Base-by-base conservation (phyloP, 352 stramenopile genomes). In the Globisporangium solare region DNA sequence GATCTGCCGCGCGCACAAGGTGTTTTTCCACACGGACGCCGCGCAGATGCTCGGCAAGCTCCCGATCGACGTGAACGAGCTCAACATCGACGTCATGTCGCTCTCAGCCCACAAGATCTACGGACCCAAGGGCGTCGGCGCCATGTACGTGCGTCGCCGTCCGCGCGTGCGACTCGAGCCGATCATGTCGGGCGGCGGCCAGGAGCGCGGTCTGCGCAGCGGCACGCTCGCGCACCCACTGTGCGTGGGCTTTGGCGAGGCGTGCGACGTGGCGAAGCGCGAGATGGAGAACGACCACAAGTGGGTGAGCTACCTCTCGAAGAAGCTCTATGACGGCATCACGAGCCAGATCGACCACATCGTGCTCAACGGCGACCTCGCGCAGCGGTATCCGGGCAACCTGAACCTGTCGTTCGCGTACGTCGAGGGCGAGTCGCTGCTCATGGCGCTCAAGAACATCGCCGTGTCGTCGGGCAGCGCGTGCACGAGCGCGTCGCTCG, bases 341-440 rank as follows among this genome's bases (percentile, higher is more conserved):
- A 79, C 66, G 18, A 71, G 81, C 15, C 72, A 70, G 47, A 85
- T 94, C 37, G 86, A 95, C 20, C 88, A 99, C 66, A 96, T 99
- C 14, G 86, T 97, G 45, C 79, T 99, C 21, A 99, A 99, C 72
- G 97, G 97, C 35, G 93, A 99, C 74, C 63, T 81, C 17, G 82
- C 96, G 52, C 60, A 94, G 66, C 83, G 96, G 21, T 98, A 99
- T 75, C 77, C 86, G 18, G 97, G 98, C 49, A 99, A 98, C 76
- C 63, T 99, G 31, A 99, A 99, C 78, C 89, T 99, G 41, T 99
- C 92, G 58, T 99, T 99, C 78, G 96, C 97, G 11, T 99, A 99
- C 76, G 97, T 99, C 15, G 97, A 99, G 67, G 98, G 98, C 54
- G 98, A 99, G 77, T 98, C 85, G 59, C 78, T 99, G 60, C 79